Base-by-base conservation (phyloP, 495 filamentous ascomycete genomes). In the Astrothelium macrocarpum region DNA sequence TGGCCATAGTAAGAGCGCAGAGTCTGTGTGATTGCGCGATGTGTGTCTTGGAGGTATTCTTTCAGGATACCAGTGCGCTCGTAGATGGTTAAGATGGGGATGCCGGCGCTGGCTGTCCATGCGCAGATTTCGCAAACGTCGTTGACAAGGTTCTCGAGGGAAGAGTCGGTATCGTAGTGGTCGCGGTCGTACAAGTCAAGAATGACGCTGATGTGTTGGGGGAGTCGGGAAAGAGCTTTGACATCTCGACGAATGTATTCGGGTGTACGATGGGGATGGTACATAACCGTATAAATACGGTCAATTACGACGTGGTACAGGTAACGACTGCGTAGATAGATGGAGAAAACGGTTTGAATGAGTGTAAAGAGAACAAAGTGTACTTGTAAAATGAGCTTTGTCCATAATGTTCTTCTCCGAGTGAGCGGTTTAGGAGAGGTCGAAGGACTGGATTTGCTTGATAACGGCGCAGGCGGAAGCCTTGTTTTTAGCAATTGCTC, bases 261-360 rank as follows among this genome's bases (percentile, higher is more conserved):
- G 20, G 94, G 94, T 1, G 91, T 93, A 53, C 89, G 86, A 75
- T 97, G 92, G 74, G 97, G 95, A 76, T 99, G 89, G 70, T 91
- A 89, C 28, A 91, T 79, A 65, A 97, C 79, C 12, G 90, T 86
- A 66, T 91, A 80, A 61, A 91, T 74, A 31, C 86, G 85, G 71
- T 91, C 85, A 56, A 84, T 75, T 39, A 94, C 78, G 28, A 84
- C 84, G 74, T 92, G 89, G 71, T 89, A 95, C 39, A 84, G 82
- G 70, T 87, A 85, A 39, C 92, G 83, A 53, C 91, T 74, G 34
- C 90, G 90, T 58, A 96, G 83, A 70, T 94, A 91, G 67, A 97
- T 78, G 1, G 87, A 89, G 77, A 96, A 97, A 71, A 96, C 70
- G 59, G 85, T 77, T 68, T 97, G 90, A 60, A 95, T 83, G 43